A percentile compares a stretch with the other conserved stretches of the same genome.
phyloP scores from a whole-genome alignment of 176 grass and related monocot genomes.

The Oryza glaberrima region DNA sequence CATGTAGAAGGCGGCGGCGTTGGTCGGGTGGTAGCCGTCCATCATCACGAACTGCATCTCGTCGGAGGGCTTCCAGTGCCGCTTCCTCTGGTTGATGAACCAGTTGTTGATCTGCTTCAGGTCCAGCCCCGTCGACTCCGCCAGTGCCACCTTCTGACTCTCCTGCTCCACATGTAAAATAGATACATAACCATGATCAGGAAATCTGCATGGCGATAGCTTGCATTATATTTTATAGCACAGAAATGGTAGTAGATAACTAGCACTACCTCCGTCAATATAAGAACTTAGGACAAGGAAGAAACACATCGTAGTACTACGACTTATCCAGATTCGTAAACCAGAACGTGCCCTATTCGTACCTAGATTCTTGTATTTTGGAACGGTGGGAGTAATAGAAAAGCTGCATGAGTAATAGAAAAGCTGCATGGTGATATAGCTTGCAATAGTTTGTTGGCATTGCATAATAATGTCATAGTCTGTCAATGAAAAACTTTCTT shows the following conservation, averaged over 20 bases:
- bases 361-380: too few relatives aligned
- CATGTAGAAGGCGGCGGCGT: slow-evolving; percentile 70
- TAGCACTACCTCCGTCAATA: too few relatives aligned
- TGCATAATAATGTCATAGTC: too few relatives aligned
- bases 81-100: slow-evolving; percentile 98
- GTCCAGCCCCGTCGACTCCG: slow-evolving; percentile 79
- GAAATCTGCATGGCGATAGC: neutral
- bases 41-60: slow-evolving; percentile 97
- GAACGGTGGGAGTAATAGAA: too few relatives aligned
- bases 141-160: slow-evolving; percentile 79
- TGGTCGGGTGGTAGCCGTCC: slow-evolving; percentile 67
- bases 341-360: too few relatives aligned
- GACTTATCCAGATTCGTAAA: too few relatives aligned
- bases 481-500: too few relatives aligned
- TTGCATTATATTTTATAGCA: neutral
- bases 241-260: neutral
- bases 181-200: neutral
- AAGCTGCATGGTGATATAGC: too few relatives aligned
- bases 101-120: slow-evolving; percentile 99
- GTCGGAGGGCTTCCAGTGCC: slow-evolving; percentile 95
- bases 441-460: too few relatives aligned
- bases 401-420: too few relatives aligned
- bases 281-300: too few relatives aligned
- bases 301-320: too few relatives aligned
- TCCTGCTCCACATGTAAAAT: slow-evolving; percentile 48